Evolutionary conservation across 805 yeast genomes (phyloP).

Genomic region (Starmerella floricola): DNA sequence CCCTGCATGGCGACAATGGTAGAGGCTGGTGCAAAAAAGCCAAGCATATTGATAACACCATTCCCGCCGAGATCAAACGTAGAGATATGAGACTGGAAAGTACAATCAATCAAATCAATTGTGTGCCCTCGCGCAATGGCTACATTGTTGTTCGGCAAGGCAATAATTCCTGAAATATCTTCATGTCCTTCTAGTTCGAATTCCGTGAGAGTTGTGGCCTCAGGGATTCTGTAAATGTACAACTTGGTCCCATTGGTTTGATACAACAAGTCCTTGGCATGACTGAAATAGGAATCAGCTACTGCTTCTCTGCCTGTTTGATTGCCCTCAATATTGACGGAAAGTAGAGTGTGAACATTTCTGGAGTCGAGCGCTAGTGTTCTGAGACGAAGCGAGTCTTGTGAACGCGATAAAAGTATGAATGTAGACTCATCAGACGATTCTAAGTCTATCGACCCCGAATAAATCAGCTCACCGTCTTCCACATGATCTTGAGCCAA

Average conservation of each 20-base stretch:
- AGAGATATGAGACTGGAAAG: conserved; percentile 15
- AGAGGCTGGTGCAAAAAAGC: conserved; percentile 13
- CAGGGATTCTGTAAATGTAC: conserved; percentile 7
- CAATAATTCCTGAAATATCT: conserved; percentile 10
- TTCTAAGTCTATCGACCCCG: background rate
- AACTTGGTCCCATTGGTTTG: background rate
- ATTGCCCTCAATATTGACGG: background rate
- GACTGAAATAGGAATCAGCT: conserved; percentile 3
- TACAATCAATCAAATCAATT: conserved; percentile 18
- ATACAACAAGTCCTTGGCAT: conserved; percentile 7
- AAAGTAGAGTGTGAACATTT: background rate
- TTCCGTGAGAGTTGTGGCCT: background rate
- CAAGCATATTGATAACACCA: conserved; percentile 4
- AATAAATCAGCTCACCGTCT: background rate
- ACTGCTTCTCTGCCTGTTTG: background rate
- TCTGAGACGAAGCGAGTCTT: background rate
- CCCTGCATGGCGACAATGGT: conserved; percentile 13
- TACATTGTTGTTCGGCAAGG: conserved; percentile 17
- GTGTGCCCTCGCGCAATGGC: conserved; percentile 6
- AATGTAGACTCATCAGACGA: background rate
- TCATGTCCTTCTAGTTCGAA: conserved; percentile 12
- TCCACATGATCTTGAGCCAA: background rate
- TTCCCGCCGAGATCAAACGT: conserved; percentile 1
- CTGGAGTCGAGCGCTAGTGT: background rate
- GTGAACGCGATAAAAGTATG: background rate